Evolutionary conservation across 768 basidiomycete genomes (phyloP), one percentile per base, ranked within the genome.

Genomic region (Lactifluus rugatus): DNA sequence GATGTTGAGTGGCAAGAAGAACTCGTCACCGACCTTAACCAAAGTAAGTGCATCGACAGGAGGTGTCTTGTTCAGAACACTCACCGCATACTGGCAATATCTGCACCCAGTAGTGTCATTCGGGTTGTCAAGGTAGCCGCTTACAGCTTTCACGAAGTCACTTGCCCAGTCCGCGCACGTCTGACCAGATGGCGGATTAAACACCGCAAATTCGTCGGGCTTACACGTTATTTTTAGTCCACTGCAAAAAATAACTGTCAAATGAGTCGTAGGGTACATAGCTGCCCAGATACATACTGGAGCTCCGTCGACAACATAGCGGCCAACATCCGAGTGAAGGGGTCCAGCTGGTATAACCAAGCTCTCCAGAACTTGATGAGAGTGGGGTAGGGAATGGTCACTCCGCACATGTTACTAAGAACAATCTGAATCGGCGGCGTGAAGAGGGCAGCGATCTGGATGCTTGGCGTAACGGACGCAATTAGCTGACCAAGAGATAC

Each of bases 281-380:
- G 23, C 26, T 49, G 11, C n/a, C 28, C 3, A 19, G 9, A 9
- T 9, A 65, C 49, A 5, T 65, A 84, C 81, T 88, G 81, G 11
- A 94, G 75, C 64, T 89, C 89, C 5, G 86, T 90, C 0, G 87
- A 80, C 44, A 91, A 70, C 75, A 92, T 85, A n/a, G 89, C 81
- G 2, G 81, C 77, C 23, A 92, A 69, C 19, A 81, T 76, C n/a
- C 87, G 80, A 0, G 87, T 89, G 69, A 82, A 89, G 0, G 90
- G 89, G 42, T 75, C 73, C 2, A 87, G 70, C 57, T 84, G 76
- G 69, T 92, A 92, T n/a, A 92, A 69, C 88, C 89, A 92, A 13
- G 74, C 75, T 61, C 80, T 73, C 85, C 85, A 90, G 76, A 89
- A 90, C 28, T 68, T 68, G n/a, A 76, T 74, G 69, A 91, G 71